phyloP scores from a whole-genome alignment of 1,284 basidiomycete genomes.

The Puccinia horiana region DNA sequence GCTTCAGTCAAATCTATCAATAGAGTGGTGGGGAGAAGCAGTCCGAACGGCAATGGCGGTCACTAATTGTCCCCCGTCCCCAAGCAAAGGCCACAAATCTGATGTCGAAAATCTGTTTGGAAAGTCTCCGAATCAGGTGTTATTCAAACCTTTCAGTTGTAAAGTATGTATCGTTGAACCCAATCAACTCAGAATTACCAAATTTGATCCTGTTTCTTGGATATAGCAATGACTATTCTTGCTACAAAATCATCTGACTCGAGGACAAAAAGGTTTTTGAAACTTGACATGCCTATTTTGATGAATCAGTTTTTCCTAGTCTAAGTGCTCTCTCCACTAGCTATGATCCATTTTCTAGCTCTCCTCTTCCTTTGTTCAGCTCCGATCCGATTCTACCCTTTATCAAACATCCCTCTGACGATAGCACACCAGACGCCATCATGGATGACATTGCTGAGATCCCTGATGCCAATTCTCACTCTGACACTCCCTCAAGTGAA shows the following conservation, averaged over 20 bases:
- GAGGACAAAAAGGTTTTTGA: background rate
- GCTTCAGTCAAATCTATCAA: background rate
- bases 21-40: background rate
- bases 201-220: constrained; percentile 7
- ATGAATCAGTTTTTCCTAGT: background rate
- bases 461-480: too few relatives aligned
- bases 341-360: too few relatives aligned
- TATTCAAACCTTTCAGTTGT: background rate
- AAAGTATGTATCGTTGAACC: background rate
- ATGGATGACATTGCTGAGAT: too few relatives aligned
- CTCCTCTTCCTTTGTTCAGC: too few relatives aligned
- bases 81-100: background rate
- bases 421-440: too few relatives aligned
- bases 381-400: too few relatives aligned
- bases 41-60: background rate
- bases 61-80: background rate
- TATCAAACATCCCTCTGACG: too few relatives aligned
- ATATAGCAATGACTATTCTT: background rate
- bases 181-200: background rate
- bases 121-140: background rate
- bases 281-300: background rate
- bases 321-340: too few relatives aligned
- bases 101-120: background rate
- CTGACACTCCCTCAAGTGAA: too few relatives aligned
- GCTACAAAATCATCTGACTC: background rate